Conservation (phyloP, 2,329 filamentous ascomycete genomes). For the Cladosporium sp. region DNA sequence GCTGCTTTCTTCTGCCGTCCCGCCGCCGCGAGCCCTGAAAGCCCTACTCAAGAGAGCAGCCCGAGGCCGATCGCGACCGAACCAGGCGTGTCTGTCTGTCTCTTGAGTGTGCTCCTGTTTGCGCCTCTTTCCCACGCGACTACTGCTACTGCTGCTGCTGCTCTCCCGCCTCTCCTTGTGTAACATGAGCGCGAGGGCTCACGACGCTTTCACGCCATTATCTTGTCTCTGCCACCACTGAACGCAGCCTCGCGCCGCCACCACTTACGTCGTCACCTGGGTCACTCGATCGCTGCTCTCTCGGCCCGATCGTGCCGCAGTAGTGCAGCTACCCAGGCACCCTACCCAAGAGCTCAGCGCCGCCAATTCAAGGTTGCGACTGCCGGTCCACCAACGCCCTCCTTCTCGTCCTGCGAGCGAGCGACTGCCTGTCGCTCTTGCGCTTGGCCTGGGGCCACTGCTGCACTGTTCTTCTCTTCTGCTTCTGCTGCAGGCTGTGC, state of each 20-base stretch:
- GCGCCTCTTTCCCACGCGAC: background rate
- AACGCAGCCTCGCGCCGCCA: background rate
- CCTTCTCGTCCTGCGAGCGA: background rate
- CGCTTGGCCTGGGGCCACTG: background rate
- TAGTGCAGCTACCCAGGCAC: background rate
- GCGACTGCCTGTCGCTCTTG: slow-evolving; percentile 2
- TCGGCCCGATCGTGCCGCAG: slow-evolving; percentile 4
- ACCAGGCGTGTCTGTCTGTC: background rate
- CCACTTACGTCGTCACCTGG: background rate
- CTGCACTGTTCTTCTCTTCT: background rate
- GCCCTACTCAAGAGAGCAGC: background rate
- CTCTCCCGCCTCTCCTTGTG: background rate
- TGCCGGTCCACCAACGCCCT: background rate
- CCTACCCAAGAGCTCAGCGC: background rate
- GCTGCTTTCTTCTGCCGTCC: background rate
- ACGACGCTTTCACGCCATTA: background rate
- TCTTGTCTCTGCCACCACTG: background rate
- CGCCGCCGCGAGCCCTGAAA: background rate
- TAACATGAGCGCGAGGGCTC: background rate
- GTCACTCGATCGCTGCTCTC: background rate
- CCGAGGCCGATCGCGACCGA: background rate
- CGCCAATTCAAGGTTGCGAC: background rate
- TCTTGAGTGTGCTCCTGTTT: background rate
- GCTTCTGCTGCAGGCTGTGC: background rate
- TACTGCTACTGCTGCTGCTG: too few species aligned